Evolutionary conservation across 202 grass and related monocot genomes (phyloP), one percentile per base, ranked within the genome.

Genomic region (Schoenoplectus triqueter): DNA sequence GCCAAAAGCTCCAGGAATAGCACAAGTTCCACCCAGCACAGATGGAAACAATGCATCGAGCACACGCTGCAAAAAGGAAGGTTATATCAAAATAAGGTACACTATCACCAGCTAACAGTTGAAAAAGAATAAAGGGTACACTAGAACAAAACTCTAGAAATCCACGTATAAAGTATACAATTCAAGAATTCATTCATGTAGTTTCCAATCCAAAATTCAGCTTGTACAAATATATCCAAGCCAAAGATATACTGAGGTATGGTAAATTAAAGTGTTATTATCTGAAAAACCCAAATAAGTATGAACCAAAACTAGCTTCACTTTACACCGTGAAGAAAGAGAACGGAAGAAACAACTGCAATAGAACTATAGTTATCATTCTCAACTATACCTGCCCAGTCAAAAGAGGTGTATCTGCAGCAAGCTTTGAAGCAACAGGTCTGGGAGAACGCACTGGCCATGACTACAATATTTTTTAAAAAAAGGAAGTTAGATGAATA

Each of bases 21-120:
- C 92, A 89, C 95, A 97, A 64, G 95, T 97, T 63, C 95, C 92
- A 89, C 95, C 91, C 55, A 94, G 83, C 87, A 97, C 92, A 44
- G 92, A 97, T 40, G 95, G 95, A 83, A 97, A 97, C 62, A 97
- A 80, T 0, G 95, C 95, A 93, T 94, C 95, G 41, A 97, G 92
- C 22, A 97, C 95, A 78, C 89, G 92, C 92, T 94, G 77, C 51
- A 86, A 63, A 84, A 87, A 31, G 20, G 44, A 55, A 78, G 40
- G 18, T 55, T 62, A 64, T 48, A 18, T 62, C 20, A 63, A 85
- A 83, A 64, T 5, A 48, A 49, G 41, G 51, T 55, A 71, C 4
- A 78, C 3, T 57, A 70, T 17, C 44, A 70, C 67, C 42, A 18
- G 42, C 42, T 73, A 51, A 73, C 1, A 7, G 10, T 11, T 73